A percentile compares a stretch with the other conserved stretches of the same genome.
These are phyloP conservation scores for Meripilus lineatus DNA, from an alignment of 1,284 basidiomycete species.

Conservation along the genomic window DNA sequence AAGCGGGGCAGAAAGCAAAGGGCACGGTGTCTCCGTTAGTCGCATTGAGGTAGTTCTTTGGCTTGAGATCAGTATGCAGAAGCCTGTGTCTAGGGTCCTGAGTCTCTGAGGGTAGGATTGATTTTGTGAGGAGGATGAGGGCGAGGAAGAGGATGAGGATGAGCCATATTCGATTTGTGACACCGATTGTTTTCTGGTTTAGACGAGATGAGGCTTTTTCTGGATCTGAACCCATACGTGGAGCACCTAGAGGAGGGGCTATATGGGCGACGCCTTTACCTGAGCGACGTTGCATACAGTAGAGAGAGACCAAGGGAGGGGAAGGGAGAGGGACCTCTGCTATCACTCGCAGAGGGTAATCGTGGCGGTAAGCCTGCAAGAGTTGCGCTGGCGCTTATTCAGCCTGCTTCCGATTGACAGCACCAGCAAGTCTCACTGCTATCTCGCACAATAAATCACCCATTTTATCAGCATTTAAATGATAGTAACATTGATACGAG, in stretches of 20 bases:
- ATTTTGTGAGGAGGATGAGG: slow-evolving; percentile 60
- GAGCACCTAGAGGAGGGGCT: slow-evolving; percentile 38
- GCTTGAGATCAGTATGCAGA: slow-evolving; percentile 49
- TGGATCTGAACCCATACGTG: slow-evolving; percentile 39
- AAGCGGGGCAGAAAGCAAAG: slow-evolving; percentile 87
- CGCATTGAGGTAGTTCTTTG: slow-evolving; percentile 66
- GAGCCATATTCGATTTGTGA: slow-evolving; percentile 70
- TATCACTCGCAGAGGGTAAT: too few relatives aligned
- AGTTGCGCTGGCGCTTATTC: too few relatives aligned
- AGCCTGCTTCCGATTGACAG: too few relatives aligned
- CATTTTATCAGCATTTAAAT: too few relatives aligned
- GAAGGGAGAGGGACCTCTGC: slow-evolving; percentile 7
- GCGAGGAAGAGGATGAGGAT: slow-evolving; percentile 54
- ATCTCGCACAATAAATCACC: too few relatives aligned
- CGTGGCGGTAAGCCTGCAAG: too few relatives aligned
- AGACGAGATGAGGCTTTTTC: slow-evolving; percentile 47
- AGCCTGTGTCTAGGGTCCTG: slow-evolving; percentile 26
- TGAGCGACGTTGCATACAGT: slow-evolving; percentile 54
- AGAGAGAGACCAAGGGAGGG: slow-evolving; percentile 10
- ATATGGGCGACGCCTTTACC: slow-evolving; percentile 50
- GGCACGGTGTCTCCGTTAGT: slow-evolving; percentile 51
- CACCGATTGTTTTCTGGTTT: slow-evolving; percentile 51
- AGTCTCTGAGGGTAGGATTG: slow-evolving; percentile 41
- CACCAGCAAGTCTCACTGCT: too few relatives aligned
- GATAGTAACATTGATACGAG: too few relatives aligned